A percentile compares a stretch with the other conserved stretches of the same genome.
Conservation (phyloP, 148 eudicot species). For the Silene conica region DNA sequence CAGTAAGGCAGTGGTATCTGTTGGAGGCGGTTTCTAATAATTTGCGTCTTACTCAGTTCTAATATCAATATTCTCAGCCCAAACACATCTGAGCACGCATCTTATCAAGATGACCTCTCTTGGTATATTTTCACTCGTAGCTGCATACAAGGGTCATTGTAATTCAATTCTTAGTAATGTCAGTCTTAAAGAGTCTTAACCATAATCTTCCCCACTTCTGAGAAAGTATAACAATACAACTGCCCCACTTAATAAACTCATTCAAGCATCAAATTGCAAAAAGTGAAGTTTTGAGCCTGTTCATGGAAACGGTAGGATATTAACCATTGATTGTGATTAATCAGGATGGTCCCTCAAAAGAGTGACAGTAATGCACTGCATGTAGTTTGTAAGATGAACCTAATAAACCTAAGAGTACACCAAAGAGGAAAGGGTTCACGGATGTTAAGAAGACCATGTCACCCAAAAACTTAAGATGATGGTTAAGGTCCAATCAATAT, state of each 20-base stretch:
- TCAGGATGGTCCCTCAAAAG: too few species aligned
- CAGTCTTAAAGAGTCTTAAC: background rate
- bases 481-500: too few species aligned
- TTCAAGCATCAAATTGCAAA: background rate
- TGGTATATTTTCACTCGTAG: background rate
- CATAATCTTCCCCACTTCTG: background rate
- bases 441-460: too few species aligned
- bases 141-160: background rate
- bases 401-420: too few species aligned
- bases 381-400: too few species aligned
- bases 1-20: background rate
- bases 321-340: too few species aligned
- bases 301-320: too few species aligned
- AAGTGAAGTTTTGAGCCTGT: background rate
- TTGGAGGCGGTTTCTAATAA: background rate
- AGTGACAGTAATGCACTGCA: too few species aligned
- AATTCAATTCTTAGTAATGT: background rate
- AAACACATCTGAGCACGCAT: background rate
- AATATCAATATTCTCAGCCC: background rate
- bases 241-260: background rate
- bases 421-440: too few species aligned
- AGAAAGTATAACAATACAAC: background rate
- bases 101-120: background rate
- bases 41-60: background rate
- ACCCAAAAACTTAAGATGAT: too few species aligned